These are phyloP conservation scores for Escovopsis sp. DNA, from an alignment of 2,329 filamentous ascomycete species.

Conservation along the genomic window DNA sequence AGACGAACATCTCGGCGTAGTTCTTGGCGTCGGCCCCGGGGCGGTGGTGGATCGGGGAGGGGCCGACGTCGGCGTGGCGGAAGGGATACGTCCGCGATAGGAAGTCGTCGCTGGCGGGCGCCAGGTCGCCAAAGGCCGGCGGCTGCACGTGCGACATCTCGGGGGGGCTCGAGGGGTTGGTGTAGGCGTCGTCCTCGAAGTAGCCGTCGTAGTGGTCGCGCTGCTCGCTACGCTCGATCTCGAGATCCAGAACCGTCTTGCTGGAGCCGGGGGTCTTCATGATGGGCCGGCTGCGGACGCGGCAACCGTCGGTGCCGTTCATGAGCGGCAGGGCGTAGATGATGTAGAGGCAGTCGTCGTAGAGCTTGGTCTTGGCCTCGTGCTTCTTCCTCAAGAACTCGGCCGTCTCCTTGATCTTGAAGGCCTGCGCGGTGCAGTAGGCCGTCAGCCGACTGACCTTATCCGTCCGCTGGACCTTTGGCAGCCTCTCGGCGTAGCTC, in stretches of 20 bases:
- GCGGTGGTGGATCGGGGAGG: slow-evolving; percentile 35
- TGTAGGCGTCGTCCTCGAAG: slow-evolving; percentile 57
- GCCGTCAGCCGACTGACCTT: slow-evolving; percentile 84
- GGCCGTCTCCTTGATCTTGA: slow-evolving; percentile 77
- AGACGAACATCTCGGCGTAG: slow-evolving; percentile 93
- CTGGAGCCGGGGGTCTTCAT: slow-evolving; percentile 80
- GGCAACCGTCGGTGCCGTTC: slow-evolving; percentile 72
- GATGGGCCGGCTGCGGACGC: slow-evolving; percentile 78
- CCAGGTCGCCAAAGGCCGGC: slow-evolving; percentile 18
- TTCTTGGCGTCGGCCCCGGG: slow-evolving; percentile 58
- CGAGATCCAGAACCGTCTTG: slow-evolving; percentile 82
- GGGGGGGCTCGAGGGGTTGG: slow-evolving; percentile 18
- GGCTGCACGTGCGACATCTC: slow-evolving; percentile 13
- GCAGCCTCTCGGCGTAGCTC: slow-evolving; percentile 84
- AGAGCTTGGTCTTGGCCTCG: slow-evolving; percentile 84
- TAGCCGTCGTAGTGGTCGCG: slow-evolving; percentile 86
- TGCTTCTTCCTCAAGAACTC: slow-evolving; percentile 80
- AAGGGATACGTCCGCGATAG: slow-evolving; percentile 12
- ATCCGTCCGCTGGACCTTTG: slow-evolving; percentile 74
- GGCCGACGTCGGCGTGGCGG: slow-evolving; percentile 24
- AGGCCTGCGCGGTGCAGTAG: slow-evolving; percentile 90
- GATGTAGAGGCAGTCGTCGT: slow-evolving; percentile 92
- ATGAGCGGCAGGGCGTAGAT: slow-evolving; percentile 88
- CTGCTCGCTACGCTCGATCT: slow-evolving; percentile 87
- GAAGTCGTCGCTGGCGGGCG: slow-evolving; percentile 15